A percentile compares a stretch with the other conserved stretches of the same genome.
These are phyloP conservation scores for Serendipita sp. DNA, from an alignment of 768 basidiomycete species.

Conservation along the genomic window DNA sequence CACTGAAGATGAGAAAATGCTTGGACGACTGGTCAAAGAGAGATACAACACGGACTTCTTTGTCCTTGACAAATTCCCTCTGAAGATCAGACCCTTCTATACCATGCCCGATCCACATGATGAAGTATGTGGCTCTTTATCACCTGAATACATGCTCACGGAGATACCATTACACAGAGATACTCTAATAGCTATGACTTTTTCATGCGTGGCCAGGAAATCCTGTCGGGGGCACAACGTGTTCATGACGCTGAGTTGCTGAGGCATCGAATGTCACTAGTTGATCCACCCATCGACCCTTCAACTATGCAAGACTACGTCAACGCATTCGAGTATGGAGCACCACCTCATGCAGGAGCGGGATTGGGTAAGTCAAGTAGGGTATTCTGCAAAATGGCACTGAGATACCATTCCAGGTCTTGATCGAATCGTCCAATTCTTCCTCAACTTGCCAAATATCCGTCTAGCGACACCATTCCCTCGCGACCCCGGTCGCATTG, in stretches of 20 bases:
- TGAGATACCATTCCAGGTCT: constrained; percentile 25
- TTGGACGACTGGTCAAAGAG: constrained; percentile 74
- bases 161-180: constrained; percentile 28
- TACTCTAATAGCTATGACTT: constrained; percentile 99
- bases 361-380: constrained; percentile 46
- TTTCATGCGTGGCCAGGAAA: constrained; percentile 99
- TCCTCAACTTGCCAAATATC: constrained; percentile 93
- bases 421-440: constrained; percentile 93
- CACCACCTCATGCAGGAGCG: constrained; percentile 91
- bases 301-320: constrained; percentile 82
- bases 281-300: constrained; percentile 49
- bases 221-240: constrained; percentile 94
- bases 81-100: constrained; percentile 92
- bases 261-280: constrained; percentile 53
- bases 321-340: constrained; percentile 88
- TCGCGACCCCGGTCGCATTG: constrained; percentile 47
- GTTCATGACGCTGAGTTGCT: constrained; percentile 81
- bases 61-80: constrained; percentile 98
- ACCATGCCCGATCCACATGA: constrained; percentile 96
- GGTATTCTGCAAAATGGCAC: not conserved
- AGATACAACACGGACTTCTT: constrained; percentile 98
- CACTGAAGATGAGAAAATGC: constrained; percentile 88
- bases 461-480: constrained; percentile 88
- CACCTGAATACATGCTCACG: not conserved
- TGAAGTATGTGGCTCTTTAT: constrained; percentile 31